Base-by-base conservation (phyloP, 352 stramenopile species). In the Peronospora belbahrii region DNA sequence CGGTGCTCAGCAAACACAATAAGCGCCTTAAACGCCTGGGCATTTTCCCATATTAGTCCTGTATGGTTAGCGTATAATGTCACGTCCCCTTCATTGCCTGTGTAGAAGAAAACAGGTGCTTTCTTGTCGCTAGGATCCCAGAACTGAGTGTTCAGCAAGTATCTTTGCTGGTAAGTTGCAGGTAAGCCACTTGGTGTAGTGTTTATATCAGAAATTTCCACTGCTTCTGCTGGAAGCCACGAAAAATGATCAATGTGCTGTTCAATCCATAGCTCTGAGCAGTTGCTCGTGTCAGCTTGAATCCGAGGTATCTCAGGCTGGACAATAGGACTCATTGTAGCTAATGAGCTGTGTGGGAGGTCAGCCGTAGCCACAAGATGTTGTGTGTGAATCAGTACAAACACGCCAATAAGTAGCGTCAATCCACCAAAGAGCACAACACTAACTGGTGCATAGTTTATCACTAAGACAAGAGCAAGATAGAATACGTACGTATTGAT, bases 1-100 rank as follows among this genome's bases (percentile, higher is more conserved):
- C 95, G 84, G 65, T 98, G 95, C 60, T 98, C 95, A 0, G 86
- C 88, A 65, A 97, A 98, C 10, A 98, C 90, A 4, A 98, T 53
- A 3, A 95, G 61, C 6, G 93, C 91, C 23, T 83, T 73, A 46
- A 97, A 95, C 11, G 73, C 58, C 18, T 73, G 57, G 6, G 92
- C 94, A 33, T 95, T 83, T 59, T 97, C 88, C 86, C 88, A 97
- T 58, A 98, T 97, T 34, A 98, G 74, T 49, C 89, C 89, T 17
- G 91, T 97, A 42, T 95, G 70, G 59, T 97, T 96, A 3, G 96
- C 83, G 44, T 98, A 97, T 43, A 97, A 67, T 31, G 85, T 88
- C 25, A 98, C 82, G 45, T 97, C 86, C 20, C 83, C 89, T 68
- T 98, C 94, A 52, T 98, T 98, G 17, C 94, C 92, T 11, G 78